A percentile compares a stretch with the other conserved stretches of the same genome.
Evolutionary conservation across 73 alveolate species (phyloP).

Genomic region (Symbiodinium natans): DNA sequence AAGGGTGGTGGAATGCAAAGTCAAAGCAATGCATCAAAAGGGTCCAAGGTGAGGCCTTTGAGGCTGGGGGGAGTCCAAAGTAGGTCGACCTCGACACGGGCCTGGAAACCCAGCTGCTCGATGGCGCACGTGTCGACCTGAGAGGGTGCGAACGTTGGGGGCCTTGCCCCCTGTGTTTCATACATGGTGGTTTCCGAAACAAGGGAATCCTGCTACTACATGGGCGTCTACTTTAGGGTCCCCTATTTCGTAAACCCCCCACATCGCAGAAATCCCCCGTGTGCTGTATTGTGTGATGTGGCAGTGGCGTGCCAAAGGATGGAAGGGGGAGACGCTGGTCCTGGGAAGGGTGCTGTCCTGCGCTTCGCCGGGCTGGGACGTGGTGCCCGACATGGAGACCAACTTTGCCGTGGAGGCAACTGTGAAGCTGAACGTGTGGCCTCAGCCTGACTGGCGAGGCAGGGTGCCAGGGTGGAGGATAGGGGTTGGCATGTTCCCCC

Average conservation of each 20-base stretch:
- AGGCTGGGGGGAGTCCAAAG: too few species aligned
- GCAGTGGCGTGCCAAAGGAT: background rate
- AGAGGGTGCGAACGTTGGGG: too few species aligned
- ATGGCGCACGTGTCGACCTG: background rate
- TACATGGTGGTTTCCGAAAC: too few species aligned
- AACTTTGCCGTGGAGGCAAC: constrained; percentile 74
- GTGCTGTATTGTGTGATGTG: too few species aligned
- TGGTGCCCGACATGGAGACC: background rate
- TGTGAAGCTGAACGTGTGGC: constrained; percentile 62
- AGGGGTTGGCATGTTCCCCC: background rate
- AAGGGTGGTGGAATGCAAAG: too few species aligned
- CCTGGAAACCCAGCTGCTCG: background rate
- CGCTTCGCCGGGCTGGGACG: constrained; percentile 48
- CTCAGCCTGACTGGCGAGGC: constrained; percentile 25
- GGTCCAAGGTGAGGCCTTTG: too few species aligned
- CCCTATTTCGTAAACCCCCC: too few species aligned
- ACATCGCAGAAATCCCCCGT: too few species aligned
- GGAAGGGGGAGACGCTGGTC: constrained; percentile 36
- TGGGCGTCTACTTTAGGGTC: too few species aligned
- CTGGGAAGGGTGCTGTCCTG: background rate
- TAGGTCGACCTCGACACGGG: background rate
- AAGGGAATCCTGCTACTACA: too few species aligned
- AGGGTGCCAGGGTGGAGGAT: background rate
- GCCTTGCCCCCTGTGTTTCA: too few species aligned
- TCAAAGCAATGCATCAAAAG: too few species aligned